Base-by-base conservation (phyloP, 1,284 basidiomycete species). In the Apiotrichum veenhuisii region DNA sequence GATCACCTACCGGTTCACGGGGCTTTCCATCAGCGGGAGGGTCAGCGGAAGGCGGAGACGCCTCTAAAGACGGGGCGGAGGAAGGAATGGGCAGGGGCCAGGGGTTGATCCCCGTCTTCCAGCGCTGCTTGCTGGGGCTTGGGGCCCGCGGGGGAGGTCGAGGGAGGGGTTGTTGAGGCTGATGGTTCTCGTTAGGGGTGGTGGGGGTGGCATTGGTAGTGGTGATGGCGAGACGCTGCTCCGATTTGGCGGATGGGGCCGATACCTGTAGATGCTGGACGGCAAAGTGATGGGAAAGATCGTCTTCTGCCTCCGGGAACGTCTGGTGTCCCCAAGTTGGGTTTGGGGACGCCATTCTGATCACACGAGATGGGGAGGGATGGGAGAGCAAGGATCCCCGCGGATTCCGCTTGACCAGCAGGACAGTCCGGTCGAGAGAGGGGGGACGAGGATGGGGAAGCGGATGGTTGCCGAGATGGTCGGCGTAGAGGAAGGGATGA, bases 1-100 rank as follows among this genome's bases (percentile, higher is more conserved):
- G 8, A 12, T 5, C 2, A 52, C 57, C 25, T 14, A 59, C 57
- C 7, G 47, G 25, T 25, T 55, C 38, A 23, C 50, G 53, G 11
- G 27, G 37, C 37, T 41, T 38, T 9, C 8, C 22, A 7, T 48
- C 46, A 17, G 18, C 4, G 18, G 7, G 26, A 7, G 47, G 11
- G 26, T 46, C 44, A 1, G 43, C n/a, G 20, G 41, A 38, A 12
- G 52, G 34, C 5, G 42, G 25, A 2, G 51, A 45, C 22, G 38
- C n/a, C 3, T 26, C 43, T 5, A 14, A 4, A 23, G 47, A 30
- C 1, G 50, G 18, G 14, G n/a, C 14, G 2, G 38, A 26, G 3
- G 45, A 10, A 18, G 47, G 40, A 4, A 30, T 18, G 3, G n/a
- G n/a, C n/a, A 30, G 15, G 10, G 34, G 20, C 47, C 48, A 37